These are phyloP conservation scores for Botrytis elliptica DNA, from an alignment of 2,329 filamentous ascomycete genomes.

Conservation along the genomic window DNA sequence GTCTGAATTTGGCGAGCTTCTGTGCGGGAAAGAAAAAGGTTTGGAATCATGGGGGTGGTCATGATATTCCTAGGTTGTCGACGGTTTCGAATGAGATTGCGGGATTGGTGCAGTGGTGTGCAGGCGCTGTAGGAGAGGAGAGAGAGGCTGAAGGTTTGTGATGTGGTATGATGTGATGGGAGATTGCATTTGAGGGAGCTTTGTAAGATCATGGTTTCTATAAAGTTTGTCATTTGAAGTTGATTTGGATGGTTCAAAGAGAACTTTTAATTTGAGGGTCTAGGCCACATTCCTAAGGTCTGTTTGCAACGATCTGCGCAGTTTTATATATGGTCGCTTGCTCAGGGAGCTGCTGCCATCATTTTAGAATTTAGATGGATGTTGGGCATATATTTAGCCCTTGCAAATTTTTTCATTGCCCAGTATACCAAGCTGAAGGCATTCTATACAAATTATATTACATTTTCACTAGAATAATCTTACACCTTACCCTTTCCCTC, in stretches of 20 bases:
- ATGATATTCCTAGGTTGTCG: conserved; percentile 44
- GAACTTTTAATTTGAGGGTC: neutral
- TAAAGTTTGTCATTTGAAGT: neutral
- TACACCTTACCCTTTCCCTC: neutral
- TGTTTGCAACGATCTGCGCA: neutral
- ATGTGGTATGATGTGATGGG: neutral
- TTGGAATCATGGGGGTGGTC: conserved; percentile 45
- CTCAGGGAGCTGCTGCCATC: neutral
- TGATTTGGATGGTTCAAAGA: neutral
- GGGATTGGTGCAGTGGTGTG: conserved; percentile 26
- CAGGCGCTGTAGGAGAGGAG: neutral
- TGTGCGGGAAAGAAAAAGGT: conserved; percentile 38
- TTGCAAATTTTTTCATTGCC: neutral
- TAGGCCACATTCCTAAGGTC: neutral
- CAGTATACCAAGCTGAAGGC: neutral
- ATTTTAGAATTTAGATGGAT: neutral
- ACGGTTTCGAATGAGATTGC: conserved; percentile 39
- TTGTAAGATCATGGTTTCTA: neutral
- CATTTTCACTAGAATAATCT: neutral
- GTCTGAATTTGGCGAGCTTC: conserved; percentile 42
- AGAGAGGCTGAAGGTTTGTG: neutral
- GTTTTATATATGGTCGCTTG: neutral
- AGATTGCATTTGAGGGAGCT: neutral
- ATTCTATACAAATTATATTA: neutral
- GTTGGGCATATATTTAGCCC: neutral